phyloP scores from a whole-genome alignment of 2,329 filamentous ascomycete species.

The Fusarium citri region DNA sequence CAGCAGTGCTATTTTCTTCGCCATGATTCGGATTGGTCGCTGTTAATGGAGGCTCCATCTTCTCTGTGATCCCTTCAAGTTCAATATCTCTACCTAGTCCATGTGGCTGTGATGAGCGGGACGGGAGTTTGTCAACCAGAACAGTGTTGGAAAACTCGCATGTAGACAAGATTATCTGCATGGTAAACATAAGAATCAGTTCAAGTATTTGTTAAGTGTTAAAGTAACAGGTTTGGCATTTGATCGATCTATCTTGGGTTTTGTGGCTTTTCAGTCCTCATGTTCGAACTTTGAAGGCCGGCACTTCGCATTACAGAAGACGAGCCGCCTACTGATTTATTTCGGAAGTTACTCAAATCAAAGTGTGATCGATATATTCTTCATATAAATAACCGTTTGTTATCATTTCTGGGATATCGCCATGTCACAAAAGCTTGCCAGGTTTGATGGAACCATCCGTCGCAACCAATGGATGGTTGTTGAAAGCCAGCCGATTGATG shows the following conservation, averaged over 20 bases:
- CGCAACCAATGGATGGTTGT: background rate
- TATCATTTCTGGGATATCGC: background rate
- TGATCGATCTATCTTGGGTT: background rate
- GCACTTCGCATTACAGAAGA: background rate
- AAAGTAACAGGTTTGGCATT: background rate
- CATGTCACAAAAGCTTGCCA: background rate
- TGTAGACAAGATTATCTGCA: background rate
- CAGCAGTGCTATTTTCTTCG: background rate
- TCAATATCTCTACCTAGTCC: background rate
- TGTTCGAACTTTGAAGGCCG: background rate
- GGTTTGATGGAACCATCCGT: background rate
- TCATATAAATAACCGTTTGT: background rate
- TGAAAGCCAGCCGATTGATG: background rate
- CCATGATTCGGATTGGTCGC: background rate
- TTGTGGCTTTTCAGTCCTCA: background rate
- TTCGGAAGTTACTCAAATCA: background rate
- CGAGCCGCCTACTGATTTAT: background rate
- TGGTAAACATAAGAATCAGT: background rate
- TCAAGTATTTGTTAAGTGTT: background rate
- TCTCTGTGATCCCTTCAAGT: background rate
- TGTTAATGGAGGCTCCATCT: background rate
- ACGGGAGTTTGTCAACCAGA: background rate
- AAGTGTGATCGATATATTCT: background rate
- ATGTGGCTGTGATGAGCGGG: background rate
- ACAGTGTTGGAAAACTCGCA: background rate